Evolutionary conservation across 2,329 filamentous ascomycete species (phyloP).

Genomic region (Nothophoma quercina): DNA sequence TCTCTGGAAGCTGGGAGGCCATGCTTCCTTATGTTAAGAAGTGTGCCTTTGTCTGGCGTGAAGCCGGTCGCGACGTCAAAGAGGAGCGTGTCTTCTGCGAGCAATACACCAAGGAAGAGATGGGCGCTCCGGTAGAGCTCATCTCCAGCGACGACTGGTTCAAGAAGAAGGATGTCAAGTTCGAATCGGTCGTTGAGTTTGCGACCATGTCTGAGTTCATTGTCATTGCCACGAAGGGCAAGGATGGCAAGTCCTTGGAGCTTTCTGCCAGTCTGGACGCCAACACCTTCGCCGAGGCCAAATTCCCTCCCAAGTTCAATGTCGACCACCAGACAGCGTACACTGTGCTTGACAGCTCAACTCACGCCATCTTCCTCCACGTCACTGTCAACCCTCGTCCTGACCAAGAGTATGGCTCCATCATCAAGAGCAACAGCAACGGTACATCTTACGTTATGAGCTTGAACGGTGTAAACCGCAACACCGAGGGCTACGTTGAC

Average conservation of each 20-base stretch:
- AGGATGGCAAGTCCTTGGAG: conserved; percentile 72
- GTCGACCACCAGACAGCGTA: conserved; percentile 82
- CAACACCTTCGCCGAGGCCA: conserved; percentile 77
- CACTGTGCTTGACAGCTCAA: conserved; percentile 93
- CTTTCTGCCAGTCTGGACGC: conserved; percentile 89
- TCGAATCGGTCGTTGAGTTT: conserved; percentile 80
- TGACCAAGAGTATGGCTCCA: conserved; percentile 78
- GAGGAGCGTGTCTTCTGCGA: conserved; percentile 71
- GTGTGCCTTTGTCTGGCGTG: conserved; percentile 84
- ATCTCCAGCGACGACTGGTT: conserved; percentile 84
- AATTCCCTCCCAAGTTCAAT: conserved; percentile 86
- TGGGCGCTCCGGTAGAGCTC: conserved; percentile 70
- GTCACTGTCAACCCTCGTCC: conserved; percentile 76
- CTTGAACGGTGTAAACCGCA: conserved; percentile 80
- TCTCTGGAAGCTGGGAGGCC: conserved; percentile 70
- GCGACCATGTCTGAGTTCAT: conserved; percentile 98
- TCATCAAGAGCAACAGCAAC: conserved; percentile 98
- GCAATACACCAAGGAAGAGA: conserved; percentile 69
- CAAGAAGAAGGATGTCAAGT: conserved; percentile 67
- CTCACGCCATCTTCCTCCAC: conserved; percentile 92
- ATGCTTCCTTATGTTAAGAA: conserved; percentile 76
- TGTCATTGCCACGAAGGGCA: conserved; percentile 76
- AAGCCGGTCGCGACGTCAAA: conserved; percentile 62
- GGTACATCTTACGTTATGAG: conserved; percentile 94
- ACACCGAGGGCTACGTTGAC: conserved; percentile 81